Evolutionary conservation across 2,329 filamentous ascomycete genomes (phyloP), one percentile per base, ranked within the genome.

Genomic region (Xylaria sp.): DNA sequence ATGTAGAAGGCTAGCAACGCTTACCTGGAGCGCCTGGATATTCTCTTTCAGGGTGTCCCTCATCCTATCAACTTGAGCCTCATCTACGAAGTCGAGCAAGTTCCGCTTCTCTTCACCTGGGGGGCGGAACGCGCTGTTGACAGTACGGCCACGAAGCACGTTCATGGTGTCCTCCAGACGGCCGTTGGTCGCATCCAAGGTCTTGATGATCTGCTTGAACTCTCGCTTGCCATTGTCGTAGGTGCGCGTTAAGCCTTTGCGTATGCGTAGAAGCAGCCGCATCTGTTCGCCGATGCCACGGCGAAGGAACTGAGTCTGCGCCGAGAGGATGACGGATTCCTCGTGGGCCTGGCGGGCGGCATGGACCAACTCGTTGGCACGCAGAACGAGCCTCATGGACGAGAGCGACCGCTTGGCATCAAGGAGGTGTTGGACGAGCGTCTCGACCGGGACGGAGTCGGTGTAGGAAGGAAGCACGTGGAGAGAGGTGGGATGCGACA

Each of bases 361-460:
- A 23, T 89, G 93, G 53, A 96, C 92, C 65, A 97, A 90, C 76
- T 97, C 92, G 77, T 96, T 94, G 72, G 94, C 94, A 68, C 93
- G 92, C 78, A 93, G 90, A 60, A 97, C 93, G 68, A 92, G 90
- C 49, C 86, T 89, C 79, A 97, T 94, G 11, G 93, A 93, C 17
- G 92, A 92, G 4, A 98, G 87, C 0, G 94, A 94, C 53, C 93
- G 89, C 79, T 97, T 97, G 9, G 95, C 92, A 36, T 92, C 90
- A 48, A 97, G 89, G 42, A 97, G 90, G 81, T 97, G 90, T 62
- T 89, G 88, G 65, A 97, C 92, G 51, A 98, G 89, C 28, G 89
- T 89, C 74, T 97, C 93, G 76, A 97, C 87, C 28, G 86, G 80
- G 4, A 85, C 79, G 33, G 80, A 74, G 49, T 77, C 75, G 51